Evolutionary conservation across 75 land plant species (phyloP), one percentile per base, ranked within the genome.

Genomic region (Selaginella moellendorffii): DNA sequence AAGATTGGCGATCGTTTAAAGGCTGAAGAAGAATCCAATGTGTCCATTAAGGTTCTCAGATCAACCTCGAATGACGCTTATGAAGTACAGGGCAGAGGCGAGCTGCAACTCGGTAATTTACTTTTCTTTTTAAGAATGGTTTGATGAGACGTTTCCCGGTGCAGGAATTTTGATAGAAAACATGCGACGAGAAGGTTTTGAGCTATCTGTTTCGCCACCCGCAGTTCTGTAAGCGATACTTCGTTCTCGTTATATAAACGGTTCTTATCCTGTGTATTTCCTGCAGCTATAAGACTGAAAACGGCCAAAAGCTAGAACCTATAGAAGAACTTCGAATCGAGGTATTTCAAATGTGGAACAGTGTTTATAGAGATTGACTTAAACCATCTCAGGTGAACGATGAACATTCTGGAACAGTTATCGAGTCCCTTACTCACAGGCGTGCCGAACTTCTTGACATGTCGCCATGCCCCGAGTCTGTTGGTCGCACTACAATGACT

Each of bases 81-180:
- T 74, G 99, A 95, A 77, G 99, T 95, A 54, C 99, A 95, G 69
- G 99, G 99, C 27, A 80, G 99, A 52, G 99, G 99, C 51, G 99
- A 95, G 59, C 87, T 95, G 54, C 99, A 95, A 51, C 85, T 95
- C 1, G 99, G 99, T 90, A 56, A 52, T 72, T 76, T 53, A 42
- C 28, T 18, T 2, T 18, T 28, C 17, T 74, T n/a, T 59, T 21
- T n/a, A n/a, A n/a, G n/a, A n/a, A n/a, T n/a, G n/a, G n/a, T n/a
- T n/a, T n/a, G n/a, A n/a, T n/a, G n/a, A n/a, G n/a, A n/a, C n/a
- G n/a, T n/a, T n/a, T n/a, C n/a, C n/a, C n/a, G n/a, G n/a, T n/a
- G n/a, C n/a, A 90, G 97, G 97, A 42, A 90, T 95, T 62, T 74
- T 95, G 28, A 81, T 95, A 67, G 99, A 95, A 67, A 95, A 95